These are phyloP conservation scores for Chrysoporthe deuterocubensis DNA, from an alignment of 2,329 filamentous ascomycete genomes.

Conservation along the genomic window DNA sequence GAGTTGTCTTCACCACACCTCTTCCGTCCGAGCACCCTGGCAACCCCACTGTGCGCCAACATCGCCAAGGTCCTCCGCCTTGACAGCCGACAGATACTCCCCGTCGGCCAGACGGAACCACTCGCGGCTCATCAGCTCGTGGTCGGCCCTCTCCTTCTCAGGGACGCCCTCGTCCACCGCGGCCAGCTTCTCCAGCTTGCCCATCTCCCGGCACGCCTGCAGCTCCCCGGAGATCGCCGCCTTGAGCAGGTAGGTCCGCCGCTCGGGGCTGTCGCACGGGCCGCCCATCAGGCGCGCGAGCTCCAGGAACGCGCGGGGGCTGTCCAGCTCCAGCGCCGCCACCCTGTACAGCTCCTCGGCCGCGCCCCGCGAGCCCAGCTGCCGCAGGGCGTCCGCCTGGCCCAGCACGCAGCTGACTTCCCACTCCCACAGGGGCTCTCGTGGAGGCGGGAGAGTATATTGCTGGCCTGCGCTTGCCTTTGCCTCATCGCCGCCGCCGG, in stretches of 20 bases:
- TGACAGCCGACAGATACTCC: constrained; percentile 11
- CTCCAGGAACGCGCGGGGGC: constrained; percentile 33
- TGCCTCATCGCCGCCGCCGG: constrained; percentile 15
- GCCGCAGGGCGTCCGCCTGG: constrained; percentile 36
- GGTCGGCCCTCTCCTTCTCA: constrained; percentile 24
- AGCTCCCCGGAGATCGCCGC: constrained; percentile 39
- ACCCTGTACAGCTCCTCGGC: constrained; percentile 33
- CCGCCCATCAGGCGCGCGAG: constrained; percentile 35
- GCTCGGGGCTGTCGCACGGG: constrained; percentile 32
- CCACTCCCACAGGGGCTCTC: constrained; percentile 41
- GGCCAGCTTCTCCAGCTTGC: constrained; percentile 26
- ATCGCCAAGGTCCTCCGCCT: constrained; percentile 12
- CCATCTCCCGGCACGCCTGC: constrained; percentile 37
- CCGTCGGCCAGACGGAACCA: constrained; percentile 32
- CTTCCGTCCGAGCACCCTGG: background rate
- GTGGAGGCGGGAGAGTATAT: background rate
- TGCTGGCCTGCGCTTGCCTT: constrained; percentile 15
- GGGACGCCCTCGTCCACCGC: constrained; percentile 27
- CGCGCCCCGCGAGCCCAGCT: constrained; percentile 28
- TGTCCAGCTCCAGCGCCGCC: constrained; percentile 40
- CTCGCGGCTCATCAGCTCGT: constrained; percentile 34
- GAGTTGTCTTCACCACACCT: background rate
- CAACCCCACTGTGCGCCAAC: background rate
- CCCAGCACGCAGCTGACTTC: constrained; percentile 38
- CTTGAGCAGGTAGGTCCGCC: constrained; percentile 35